These are phyloP conservation scores for Penicillium expansum DNA, from an alignment of 2,329 filamentous ascomycete genomes.

Conservation along the genomic window DNA sequence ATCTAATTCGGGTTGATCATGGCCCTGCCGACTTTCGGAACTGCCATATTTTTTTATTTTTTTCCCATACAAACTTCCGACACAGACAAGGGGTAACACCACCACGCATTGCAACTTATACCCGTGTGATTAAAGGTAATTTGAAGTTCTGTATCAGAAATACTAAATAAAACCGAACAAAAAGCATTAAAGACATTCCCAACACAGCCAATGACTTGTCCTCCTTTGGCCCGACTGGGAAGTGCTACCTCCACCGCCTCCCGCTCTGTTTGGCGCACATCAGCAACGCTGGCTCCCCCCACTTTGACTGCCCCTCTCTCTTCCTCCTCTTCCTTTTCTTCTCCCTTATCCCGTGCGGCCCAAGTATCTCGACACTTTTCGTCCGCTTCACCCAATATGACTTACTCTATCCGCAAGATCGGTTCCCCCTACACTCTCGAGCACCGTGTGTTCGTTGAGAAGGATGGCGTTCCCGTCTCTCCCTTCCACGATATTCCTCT, in stretches of 20 bases:
- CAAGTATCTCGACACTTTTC: conserved; percentile 51
- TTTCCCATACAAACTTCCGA: neutral
- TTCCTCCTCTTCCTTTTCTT: conserved; percentile 28
- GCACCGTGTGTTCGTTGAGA: conserved; percentile 96
- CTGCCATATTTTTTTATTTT: neutral
- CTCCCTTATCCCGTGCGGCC: conserved; percentile 37
- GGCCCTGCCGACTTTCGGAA: conserved; percentile 11
- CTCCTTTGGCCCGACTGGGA: conserved; percentile 36
- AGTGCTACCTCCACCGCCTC: conserved; percentile 35
- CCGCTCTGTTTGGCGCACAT: conserved; percentile 34
- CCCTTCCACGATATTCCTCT: conserved; percentile 99
- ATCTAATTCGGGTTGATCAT: conserved; percentile 1
- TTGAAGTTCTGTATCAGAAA: neutral
- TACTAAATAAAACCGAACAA: neutral
- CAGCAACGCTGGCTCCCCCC: conserved; percentile 44
- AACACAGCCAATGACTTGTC: conserved; percentile 22
- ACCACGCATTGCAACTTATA: neutral
- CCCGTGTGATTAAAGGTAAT: neutral
- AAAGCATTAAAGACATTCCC: neutral
- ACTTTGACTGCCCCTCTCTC: conserved; percentile 34
- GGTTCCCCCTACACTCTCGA: conserved; percentile 89
- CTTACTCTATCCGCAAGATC: conserved; percentile 80
- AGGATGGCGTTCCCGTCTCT: conserved; percentile 90
- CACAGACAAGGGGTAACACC: neutral
- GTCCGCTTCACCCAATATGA: conserved; percentile 38